These are phyloP conservation scores for Xylariaceae sp. DNA, from an alignment of 2,329 filamentous ascomycete species.

Conservation along the genomic window DNA sequence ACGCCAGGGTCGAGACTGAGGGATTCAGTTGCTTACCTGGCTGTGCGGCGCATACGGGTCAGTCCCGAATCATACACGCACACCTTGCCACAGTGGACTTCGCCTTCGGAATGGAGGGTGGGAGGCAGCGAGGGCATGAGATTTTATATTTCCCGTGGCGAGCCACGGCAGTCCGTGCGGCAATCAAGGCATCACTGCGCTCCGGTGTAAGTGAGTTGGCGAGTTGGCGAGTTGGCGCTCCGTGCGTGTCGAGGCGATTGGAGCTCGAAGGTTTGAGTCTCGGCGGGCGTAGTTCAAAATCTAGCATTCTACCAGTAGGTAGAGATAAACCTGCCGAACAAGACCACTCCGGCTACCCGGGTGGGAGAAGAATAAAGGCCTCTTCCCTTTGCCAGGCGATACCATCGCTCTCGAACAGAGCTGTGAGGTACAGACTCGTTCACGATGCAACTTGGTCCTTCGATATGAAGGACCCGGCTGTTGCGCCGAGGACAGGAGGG, in stretches of 20 bases:
- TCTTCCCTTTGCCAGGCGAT: conserved; percentile 46
- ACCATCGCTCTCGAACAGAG: conserved; percentile 36
- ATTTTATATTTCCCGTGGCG: too few species aligned
- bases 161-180: too few species aligned
- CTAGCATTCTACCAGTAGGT: conserved; percentile 7
- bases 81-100: conserved; percentile 4
- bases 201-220: too few species aligned
- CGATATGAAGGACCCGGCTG: conserved; percentile 48
- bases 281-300: too few species aligned
- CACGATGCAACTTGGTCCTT: conserved; percentile 40
- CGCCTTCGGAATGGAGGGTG: neutral
- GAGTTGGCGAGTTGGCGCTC: too few species aligned
- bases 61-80: conserved; percentile 17
- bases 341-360: conserved; percentile 43
- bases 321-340: conserved; percentile 25
- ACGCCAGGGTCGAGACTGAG: neutral
- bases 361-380: conserved; percentile 30
- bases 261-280: too few species aligned
- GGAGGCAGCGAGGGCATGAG: too few species aligned
- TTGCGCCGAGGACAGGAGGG: conserved; percentile 15
- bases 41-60: conserved; percentile 16
- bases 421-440: conserved; percentile 35
- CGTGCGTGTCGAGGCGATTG: too few species aligned
- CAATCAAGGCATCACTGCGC: too few species aligned
- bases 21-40: neutral